A percentile compares a stretch with the other conserved stretches of the same genome.
These are phyloP conservation scores for Rhizophagus clarus DNA, from an alignment of 192 early-diverging fungal species.

Conservation along the genomic window DNA sequence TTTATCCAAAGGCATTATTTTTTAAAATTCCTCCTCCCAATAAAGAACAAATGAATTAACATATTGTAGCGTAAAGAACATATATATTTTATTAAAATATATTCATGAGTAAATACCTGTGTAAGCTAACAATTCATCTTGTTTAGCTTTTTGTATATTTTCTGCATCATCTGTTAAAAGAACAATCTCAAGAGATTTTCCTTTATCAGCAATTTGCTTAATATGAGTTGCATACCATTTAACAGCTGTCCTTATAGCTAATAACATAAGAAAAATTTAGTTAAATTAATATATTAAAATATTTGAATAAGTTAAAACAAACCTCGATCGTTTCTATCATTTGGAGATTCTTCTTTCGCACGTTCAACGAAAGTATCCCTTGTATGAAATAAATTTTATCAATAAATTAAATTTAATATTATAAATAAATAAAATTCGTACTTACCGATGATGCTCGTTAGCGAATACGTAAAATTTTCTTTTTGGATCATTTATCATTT, in stretches of 20 bases:
- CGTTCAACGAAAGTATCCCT: constrained; percentile 88
- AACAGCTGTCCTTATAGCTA: constrained; percentile 83
- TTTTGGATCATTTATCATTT: constrained; percentile 70
- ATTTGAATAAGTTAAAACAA: neutral
- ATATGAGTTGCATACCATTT: constrained; percentile 87
- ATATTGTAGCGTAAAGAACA: too few species aligned
- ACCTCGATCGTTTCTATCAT: constrained; percentile 94
- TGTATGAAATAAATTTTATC: neutral
- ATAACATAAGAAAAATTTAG: neutral
- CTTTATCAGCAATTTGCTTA: constrained; percentile 34
- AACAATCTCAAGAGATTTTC: constrained; percentile 54
- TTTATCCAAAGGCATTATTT: too few species aligned
- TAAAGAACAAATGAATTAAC: too few species aligned
- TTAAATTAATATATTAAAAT: constrained; percentile 13
- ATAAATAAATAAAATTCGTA: neutral
- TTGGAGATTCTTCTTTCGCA: constrained; percentile 79
- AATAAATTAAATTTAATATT: neutral
- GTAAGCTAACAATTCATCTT: constrained; percentile 65
- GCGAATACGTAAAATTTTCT: constrained; percentile 91
- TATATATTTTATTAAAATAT: too few species aligned
- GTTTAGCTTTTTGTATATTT: constrained; percentile 72
- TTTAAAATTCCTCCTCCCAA: too few species aligned
- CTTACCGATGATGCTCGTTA: constrained; percentile 87
- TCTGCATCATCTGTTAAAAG: constrained; percentile 90
- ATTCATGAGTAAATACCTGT: constrained; percentile 50